phyloP scores from a whole-genome alignment of 2,329 filamentous ascomycete genomes.

The Phaeosphaeriaceae sp. region DNA sequence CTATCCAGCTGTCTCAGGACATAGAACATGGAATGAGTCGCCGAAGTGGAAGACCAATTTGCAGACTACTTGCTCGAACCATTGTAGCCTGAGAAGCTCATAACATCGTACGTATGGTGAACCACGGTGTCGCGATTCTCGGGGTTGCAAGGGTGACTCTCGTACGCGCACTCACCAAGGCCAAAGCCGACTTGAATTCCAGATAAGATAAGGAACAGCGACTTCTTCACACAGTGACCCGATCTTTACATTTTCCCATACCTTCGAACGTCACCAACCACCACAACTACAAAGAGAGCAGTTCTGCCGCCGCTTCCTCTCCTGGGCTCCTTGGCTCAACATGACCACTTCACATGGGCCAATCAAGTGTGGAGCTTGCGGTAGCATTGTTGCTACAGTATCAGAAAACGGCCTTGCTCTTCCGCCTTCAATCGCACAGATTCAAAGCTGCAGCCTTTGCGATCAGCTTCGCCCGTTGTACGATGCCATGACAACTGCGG shows the following conservation, averaged over 20 bases:
- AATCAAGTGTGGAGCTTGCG: constrained; percentile 6
- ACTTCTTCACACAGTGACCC: neutral
- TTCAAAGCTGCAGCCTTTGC: constrained; percentile 25
- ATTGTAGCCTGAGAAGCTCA: neutral
- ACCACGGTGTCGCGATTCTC: neutral
- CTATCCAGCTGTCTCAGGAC: neutral
- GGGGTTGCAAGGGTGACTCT: neutral
- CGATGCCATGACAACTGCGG: constrained; percentile 16
- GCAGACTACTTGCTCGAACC: neutral
- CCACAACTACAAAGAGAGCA: too few relatives aligned
- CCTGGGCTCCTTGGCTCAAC: neutral
- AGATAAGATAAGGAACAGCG: neutral
- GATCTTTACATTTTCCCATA: too few relatives aligned
- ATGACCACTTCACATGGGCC: neutral
- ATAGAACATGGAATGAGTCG: neutral
- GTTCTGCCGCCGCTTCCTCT: too few relatives aligned
- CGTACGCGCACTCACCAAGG: neutral
- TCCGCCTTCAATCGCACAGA: neutral
- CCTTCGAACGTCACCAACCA: too few relatives aligned
- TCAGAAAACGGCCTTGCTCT: constrained; percentile 17
- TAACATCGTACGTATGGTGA: too few relatives aligned
- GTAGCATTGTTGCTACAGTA: constrained; percentile 12
- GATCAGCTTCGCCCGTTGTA: constrained; percentile 20
- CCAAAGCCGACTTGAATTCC: neutral
- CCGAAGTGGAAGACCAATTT: neutral